Evolutionary conservation across 208 protist species (phyloP), one percentile per base, ranked within the genome.

Genomic region (Tritrichomonas foetus): DNA sequence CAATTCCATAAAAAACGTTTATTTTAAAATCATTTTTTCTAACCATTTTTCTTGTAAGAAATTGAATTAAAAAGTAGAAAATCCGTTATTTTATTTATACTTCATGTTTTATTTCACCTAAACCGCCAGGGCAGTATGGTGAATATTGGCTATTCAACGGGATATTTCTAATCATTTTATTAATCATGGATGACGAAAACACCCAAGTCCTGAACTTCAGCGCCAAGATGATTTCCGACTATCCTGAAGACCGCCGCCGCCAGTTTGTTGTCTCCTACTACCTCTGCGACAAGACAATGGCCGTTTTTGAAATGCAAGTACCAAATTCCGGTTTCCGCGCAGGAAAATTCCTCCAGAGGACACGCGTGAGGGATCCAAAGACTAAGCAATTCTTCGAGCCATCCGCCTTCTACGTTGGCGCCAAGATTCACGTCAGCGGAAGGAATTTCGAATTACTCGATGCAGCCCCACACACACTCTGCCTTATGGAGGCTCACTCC

Each of bases 171-270:
- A 47, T n/a, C 9, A 33, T n/a, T 33, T 50, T 82, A 50, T 50
- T 82, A 16, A 44, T n/a, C 74, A 89, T 89, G 78, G 78, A 89
- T 57, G 78, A 89, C 78, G 78, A 89, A 57, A 89, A 57, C 14
- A 89, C 78, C 20, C 78, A 89, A 50, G 78, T 89, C 30, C n/a
- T 89, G 11, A 89, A 89, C 78, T 89, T 89, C 78, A 61, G 27
- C 16, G 78, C 78, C 2, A 89, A 89, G 30, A 89, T 89, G 78
- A 20, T 57, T 39, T 89, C 78, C 20, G 47, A 57, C 22, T 89
- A 89, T 57, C 78, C 78, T 53, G 78, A 89, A 57, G 78, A 89
- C n/a, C 78, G 41, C n/a, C 41, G 78, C 41, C 78, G 78, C 36
- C 41, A 89, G 78, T 89, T 89, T 50, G 47, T 89, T 44, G 47